These are phyloP conservation scores for Lippia alba DNA, from an alignment of 305 asterid genomes.

Conservation along the genomic window DNA sequence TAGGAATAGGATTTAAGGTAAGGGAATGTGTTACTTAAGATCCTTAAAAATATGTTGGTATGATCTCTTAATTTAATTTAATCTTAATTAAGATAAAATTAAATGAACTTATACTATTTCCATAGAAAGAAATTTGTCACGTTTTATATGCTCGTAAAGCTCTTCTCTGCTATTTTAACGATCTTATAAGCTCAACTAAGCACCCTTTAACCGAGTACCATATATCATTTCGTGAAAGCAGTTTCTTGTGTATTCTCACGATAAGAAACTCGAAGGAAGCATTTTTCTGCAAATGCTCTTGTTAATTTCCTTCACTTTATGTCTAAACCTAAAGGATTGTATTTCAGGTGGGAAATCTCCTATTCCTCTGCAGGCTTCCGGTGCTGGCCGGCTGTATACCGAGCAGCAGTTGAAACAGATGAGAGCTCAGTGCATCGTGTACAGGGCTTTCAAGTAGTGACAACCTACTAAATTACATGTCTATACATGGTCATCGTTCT, in stretches of 20 bases:
- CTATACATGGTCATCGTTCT: conserved; percentile 31
- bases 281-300: conserved; percentile 4
- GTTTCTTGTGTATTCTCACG: conserved; percentile 12
- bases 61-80: too few species aligned
- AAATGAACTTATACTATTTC: too few species aligned
- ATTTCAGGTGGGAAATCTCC: conserved; percentile 75
- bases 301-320: conserved; percentile 8
- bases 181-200: too few species aligned
- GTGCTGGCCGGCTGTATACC: conserved; percentile 71
- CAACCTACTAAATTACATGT: conserved; percentile 23
- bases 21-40: too few species aligned
- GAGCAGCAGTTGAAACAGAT: conserved; percentile 97
- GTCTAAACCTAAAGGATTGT: conserved; percentile 22
- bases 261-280: neutral
- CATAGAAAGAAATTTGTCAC: too few species aligned
- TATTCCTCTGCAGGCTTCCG: conserved; percentile 66
- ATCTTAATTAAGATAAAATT: too few species aligned
- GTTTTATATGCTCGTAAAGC: too few species aligned
- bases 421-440: conserved; percentile 98
- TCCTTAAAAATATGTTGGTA: too few species aligned
- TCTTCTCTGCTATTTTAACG: too few species aligned
- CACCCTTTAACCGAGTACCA: too few species aligned
- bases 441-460: conserved; percentile 86
- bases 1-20: too few species aligned
- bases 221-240: neutral